These are phyloP conservation scores for Polyplosphaeria fusca DNA, from an alignment of 495 filamentous ascomycete genomes.

Conservation along the genomic window DNA sequence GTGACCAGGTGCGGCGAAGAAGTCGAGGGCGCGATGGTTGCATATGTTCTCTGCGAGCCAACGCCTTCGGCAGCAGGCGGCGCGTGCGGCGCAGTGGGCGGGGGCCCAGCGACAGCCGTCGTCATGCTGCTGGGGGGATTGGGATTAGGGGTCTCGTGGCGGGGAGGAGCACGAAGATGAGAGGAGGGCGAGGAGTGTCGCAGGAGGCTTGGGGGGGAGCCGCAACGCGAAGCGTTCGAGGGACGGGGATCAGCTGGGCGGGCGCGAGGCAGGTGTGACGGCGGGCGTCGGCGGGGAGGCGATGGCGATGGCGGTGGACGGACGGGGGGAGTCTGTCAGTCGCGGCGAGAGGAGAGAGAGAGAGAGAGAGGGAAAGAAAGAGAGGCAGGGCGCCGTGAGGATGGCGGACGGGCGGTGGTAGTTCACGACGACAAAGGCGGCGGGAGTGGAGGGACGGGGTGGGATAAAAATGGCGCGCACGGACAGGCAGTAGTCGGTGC, in stretches of 20 bases:
- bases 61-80: slow-evolving; percentile 15
- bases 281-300: background rate
- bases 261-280: slow-evolving; percentile 7
- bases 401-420: background rate
- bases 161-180: slow-evolving; percentile 6
- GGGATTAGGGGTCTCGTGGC: background rate
- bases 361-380: background rate
- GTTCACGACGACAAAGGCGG: no score
- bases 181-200: slow-evolving; percentile 17
- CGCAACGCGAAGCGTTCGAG: slow-evolving; percentile 25
- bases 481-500: no score
- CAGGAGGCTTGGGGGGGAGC: slow-evolving; percentile 6
- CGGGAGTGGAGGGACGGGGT: background rate
- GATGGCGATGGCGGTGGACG: background rate
- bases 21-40: slow-evolving; percentile 37
- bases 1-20: slow-evolving; percentile 28
- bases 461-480: slow-evolving; percentile 24
- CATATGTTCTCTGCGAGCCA: slow-evolving; percentile 31
- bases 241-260: slow-evolving; percentile 24
- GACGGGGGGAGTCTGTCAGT: background rate
- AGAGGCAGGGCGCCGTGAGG: background rate
- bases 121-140: slow-evolving; percentile 27
- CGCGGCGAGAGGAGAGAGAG: background rate
- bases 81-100: slow-evolving; percentile 32
- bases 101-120: slow-evolving; percentile 33